These are phyloP conservation scores for Hemerocallis citrina DNA, from an alignment of 106 monocot species.

Conservation along the genomic window DNA sequence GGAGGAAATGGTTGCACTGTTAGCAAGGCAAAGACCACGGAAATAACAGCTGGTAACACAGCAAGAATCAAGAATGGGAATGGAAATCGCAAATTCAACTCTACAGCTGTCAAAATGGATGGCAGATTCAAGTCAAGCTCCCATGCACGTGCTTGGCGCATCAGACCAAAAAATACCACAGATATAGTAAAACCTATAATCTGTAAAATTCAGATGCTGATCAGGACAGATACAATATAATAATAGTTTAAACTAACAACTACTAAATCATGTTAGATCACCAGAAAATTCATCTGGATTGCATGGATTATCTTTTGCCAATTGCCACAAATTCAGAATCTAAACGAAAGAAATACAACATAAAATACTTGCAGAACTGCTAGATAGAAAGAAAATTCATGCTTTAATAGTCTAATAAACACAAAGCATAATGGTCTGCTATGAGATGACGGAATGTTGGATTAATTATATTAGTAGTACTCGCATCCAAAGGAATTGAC, in stretches of 20 bases:
- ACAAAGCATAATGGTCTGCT: neutral
- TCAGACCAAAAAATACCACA: slow-evolving; percentile 71
- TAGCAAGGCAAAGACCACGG: slow-evolving; percentile 32
- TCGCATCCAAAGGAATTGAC: neutral
- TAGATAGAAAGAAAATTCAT: neutral
- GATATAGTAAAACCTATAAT: slow-evolving; percentile 69
- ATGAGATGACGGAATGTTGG: neutral
- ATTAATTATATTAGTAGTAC: neutral
- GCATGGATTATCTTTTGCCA: neutral
- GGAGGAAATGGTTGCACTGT: slow-evolving; percentile 28
- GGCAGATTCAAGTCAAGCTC: slow-evolving; percentile 73
- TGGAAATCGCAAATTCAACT: slow-evolving; percentile 77
- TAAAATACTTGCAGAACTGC: neutral
- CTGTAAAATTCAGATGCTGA: slow-evolving; percentile 35
- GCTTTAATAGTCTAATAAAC: neutral
- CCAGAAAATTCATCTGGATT: neutral
- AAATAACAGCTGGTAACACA: slow-evolving; percentile 39
- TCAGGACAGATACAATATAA: slow-evolving; percentile 1
- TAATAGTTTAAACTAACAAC: neutral
- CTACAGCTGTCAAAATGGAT: slow-evolving; percentile 66
- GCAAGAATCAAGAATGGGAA: slow-evolving; percentile 47
- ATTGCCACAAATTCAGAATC: neutral
- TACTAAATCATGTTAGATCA: neutral
- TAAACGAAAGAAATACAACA: neutral
- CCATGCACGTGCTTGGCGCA: slow-evolving; percentile 88